Evolutionary conservation across 768 basidiomycete genomes (phyloP).

Genomic region (Kwoniella botswanensis): DNA sequence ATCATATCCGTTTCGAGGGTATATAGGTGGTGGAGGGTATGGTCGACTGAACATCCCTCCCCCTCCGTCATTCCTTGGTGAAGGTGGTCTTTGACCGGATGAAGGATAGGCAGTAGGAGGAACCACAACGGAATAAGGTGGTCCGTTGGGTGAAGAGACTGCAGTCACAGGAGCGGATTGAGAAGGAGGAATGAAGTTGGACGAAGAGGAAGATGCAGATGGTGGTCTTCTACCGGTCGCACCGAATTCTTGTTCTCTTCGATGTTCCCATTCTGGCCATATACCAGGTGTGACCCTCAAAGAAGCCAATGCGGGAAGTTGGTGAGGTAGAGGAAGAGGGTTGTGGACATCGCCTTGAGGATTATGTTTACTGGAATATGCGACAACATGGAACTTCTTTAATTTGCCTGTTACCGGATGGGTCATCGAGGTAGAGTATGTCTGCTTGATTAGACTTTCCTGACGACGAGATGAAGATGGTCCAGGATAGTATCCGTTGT

Average conservation of each 20-base stretch:
- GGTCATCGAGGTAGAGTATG: constrained; percentile 52
- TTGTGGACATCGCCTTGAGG: constrained; percentile 48
- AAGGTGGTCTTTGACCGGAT: constrained; percentile 9
- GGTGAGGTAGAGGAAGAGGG: constrained; percentile 45
- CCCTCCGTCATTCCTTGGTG: constrained; percentile 9
- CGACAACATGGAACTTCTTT: constrained; percentile 55
- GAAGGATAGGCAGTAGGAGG: constrained; percentile 26
- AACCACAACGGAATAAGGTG: constrained; percentile 21
- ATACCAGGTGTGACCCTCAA: constrained; percentile 47
- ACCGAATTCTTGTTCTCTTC: constrained; percentile 30
- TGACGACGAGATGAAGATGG: constrained; percentile 18
- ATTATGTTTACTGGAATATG: constrained; percentile 49
- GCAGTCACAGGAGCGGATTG: constrained; percentile 30
- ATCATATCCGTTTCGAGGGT: constrained; percentile 18
- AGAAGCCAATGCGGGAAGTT: constrained; percentile 42
- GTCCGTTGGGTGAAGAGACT: constrained; percentile 25
- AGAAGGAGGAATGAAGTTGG: constrained; percentile 15
- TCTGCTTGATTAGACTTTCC: constrained; percentile 55
- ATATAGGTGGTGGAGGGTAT: constrained; percentile 19
- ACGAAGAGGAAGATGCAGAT: background rate
- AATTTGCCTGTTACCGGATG: constrained; percentile 43
- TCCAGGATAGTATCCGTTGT: constrained; percentile 17
- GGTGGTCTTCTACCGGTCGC: constrained; percentile 16
- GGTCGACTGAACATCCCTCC: constrained; percentile 12
- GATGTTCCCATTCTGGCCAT: constrained; percentile 53